Base-by-base conservation (phyloP, 2,329 filamentous ascomycete species). In the Bipolaris cookei region DNA sequence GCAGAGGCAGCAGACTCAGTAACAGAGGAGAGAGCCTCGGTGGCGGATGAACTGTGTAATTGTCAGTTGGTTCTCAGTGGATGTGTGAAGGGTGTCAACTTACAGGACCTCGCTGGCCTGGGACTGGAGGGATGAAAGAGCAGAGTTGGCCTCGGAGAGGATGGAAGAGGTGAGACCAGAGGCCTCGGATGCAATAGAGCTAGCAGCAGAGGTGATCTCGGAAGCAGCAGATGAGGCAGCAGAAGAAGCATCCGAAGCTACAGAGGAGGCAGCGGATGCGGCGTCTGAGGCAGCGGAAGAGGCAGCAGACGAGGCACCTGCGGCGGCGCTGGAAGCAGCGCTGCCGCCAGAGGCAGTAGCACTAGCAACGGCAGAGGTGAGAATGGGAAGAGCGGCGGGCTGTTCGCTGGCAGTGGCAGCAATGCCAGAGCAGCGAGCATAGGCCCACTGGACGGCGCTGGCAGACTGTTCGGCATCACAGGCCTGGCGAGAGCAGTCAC, bases 401-500 rank as follows among this genome's bases (percentile, higher is more conserved):
- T 55, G 50, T n/a, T 41, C 51, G 23, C 62, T 59, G 30, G 54
- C 67, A 23, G 57, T 45, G 23, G 56, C 52, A 48, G 60, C 62
- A n/a, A 51, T 58, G 76, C 76, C 53, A 16, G 51, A 44, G 61
- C 76, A 78, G 65, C 70, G 73, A 49, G 54, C 53, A 35, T 63
- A 63, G 34, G 76, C 77, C 59, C 66, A 78, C 41, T 66, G 32
- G 47, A 77, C 69, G 55, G 76, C 75, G 11, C 57, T 45, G 49
- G 54, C 61, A 43, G 74, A 69, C 34, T 73, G 63, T 1, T 55
- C 58, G 6, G 54, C 49, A 46, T 56, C 46, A 62, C 80, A 82
- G 32, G 77, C 77, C 63, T 77, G 71, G 54, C 68, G 76, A 54
- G 78, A 72, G 72, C 80, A 83, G 66, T 83, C 80, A 56, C 80